phyloP scores from a whole-genome alignment of 163 green algal genomes.

The Trebouxia gelatinosa region DNA sequence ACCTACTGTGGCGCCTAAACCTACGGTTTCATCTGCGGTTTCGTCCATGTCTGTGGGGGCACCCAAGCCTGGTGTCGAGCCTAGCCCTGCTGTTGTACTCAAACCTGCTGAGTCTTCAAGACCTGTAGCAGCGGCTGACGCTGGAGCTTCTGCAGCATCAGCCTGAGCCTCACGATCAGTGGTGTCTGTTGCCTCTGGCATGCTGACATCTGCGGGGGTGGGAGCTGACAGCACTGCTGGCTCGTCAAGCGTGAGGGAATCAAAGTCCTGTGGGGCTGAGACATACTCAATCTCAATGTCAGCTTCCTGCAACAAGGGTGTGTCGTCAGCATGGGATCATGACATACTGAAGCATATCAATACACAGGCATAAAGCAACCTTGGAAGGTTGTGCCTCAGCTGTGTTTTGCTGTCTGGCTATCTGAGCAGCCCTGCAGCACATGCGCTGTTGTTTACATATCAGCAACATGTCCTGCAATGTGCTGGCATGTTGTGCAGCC shows the following conservation, averaged over 20 bases:
- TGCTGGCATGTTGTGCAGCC: too few relatives aligned
- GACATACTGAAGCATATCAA: too few relatives aligned
- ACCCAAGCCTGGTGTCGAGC: conserved; percentile 2
- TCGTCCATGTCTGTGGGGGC: conserved; percentile 8
- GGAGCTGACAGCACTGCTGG: conserved; percentile 8
- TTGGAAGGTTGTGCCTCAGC: too few relatives aligned
- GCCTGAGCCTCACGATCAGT: conserved; percentile 15
- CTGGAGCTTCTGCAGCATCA: not conserved
- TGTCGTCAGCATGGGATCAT: too few relatives aligned
- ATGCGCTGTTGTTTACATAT: too few relatives aligned
- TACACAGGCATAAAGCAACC: too few relatives aligned
- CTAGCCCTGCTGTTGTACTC: conserved; percentile 26
- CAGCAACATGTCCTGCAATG: too few relatives aligned
- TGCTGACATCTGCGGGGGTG: not conserved
- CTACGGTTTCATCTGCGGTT: conserved; percentile 2
- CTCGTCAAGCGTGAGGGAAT: conserved; percentile 11
- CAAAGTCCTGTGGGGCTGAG: conserved; percentile 58
- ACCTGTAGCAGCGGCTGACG: too few relatives aligned
- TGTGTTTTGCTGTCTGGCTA: not conserved
- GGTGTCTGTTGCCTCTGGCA: not conserved
- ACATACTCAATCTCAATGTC: conserved; percentile 74
- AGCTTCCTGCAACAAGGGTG: conserved; percentile 14
- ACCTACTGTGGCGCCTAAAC: not conserved
- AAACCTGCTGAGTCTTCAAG: too few relatives aligned
- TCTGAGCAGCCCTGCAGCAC: not conserved